Evolutionary conservation across 1,284 basidiomycete species (phyloP).

Genomic region (Rhodotorula sp.): DNA sequence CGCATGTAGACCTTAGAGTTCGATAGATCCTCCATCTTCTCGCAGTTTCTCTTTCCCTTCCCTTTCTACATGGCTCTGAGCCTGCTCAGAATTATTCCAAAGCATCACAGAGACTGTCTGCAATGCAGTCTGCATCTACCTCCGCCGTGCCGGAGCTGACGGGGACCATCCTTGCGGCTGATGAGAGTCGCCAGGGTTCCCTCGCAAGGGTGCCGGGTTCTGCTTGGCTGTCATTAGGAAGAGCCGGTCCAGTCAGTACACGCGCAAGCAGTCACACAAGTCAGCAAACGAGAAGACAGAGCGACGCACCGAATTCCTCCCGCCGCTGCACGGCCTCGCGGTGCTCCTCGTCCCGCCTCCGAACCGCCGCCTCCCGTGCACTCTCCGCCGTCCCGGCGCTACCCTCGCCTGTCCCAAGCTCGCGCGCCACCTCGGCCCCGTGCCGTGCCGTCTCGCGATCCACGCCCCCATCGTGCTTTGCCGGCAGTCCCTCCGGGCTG

Average conservation of each 20-base stretch:
- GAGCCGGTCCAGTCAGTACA: no score
- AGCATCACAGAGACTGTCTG: no score
- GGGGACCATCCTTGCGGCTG: slow-evolving; percentile 29
- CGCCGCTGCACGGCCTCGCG: slow-evolving; percentile 18
- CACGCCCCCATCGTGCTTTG: slow-evolving; percentile 3
- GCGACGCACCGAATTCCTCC: slow-evolving; percentile 27
- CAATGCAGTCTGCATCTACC: background rate
- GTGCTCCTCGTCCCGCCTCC: slow-evolving; percentile 14
- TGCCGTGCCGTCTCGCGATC: background rate
- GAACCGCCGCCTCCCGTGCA: slow-evolving; percentile 3
- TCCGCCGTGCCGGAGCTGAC: background rate
- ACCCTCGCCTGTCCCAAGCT: slow-evolving; percentile 3
- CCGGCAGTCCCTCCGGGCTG: slow-evolving; percentile 7
- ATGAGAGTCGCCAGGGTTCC: slow-evolving; percentile 20
- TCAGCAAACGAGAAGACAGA: background rate
- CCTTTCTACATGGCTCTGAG: no score
- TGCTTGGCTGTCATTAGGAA: slow-evolving; percentile 6
- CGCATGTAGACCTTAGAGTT: no score
- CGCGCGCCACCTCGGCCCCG: slow-evolving; percentile 10
- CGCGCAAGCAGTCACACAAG: background rate
- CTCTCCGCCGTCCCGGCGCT: background rate
- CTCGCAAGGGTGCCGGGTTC: slow-evolving; percentile 11
- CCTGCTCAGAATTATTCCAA: no score
- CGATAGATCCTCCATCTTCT: no score
- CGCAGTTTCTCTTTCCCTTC: background rate